Conservation (phyloP, 208 protist species). For the Leishmania lainsoni region DNA sequence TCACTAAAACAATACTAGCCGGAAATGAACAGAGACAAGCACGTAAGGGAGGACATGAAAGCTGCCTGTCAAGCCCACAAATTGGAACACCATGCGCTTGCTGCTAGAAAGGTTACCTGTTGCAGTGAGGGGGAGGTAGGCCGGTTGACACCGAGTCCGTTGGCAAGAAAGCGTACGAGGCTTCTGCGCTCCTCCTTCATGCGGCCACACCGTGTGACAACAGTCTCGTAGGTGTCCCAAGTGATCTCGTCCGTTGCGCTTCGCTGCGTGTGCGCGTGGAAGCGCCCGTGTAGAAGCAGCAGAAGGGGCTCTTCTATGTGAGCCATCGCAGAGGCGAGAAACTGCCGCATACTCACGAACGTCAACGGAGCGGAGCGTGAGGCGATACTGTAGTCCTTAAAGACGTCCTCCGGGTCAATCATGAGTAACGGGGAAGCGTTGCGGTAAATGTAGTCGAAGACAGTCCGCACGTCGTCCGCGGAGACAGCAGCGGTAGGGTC, state of each 20-base stretch:
- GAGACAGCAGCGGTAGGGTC: constrained; percentile 64
- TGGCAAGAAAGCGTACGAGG: constrained; percentile 71
- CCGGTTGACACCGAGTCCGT: constrained; percentile 74
- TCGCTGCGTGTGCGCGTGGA: constrained; percentile 53
- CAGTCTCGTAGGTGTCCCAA: constrained; percentile 69
- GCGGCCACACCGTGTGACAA: constrained; percentile 58
- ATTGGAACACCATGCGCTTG: constrained; percentile 80
- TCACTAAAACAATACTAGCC: neutral
- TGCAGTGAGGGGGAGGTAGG: constrained; percentile 50
- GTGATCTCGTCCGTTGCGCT: constrained; percentile 50
- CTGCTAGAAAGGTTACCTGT: constrained; percentile 68
- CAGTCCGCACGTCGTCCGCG: constrained; percentile 63
- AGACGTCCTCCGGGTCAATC: constrained; percentile 59
- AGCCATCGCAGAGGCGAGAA: constrained; percentile 70
- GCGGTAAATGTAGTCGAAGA: constrained; percentile 84
- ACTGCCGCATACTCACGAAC: constrained; percentile 71
- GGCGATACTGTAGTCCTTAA: constrained; percentile 81
- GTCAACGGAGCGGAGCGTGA: constrained; percentile 77
- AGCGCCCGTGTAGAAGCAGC: constrained; percentile 76
- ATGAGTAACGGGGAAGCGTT: constrained; percentile 52
- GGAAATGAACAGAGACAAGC: neutral
- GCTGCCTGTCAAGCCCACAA: constrained; percentile 40
- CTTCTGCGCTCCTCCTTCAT: constrained; percentile 60
- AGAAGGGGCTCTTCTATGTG: constrained; percentile 84
- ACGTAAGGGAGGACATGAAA: neutral